These are phyloP conservation scores for Adenanthera pavonina DNA, from an alignment of 306 rosid genomes.

Conservation along the genomic window DNA sequence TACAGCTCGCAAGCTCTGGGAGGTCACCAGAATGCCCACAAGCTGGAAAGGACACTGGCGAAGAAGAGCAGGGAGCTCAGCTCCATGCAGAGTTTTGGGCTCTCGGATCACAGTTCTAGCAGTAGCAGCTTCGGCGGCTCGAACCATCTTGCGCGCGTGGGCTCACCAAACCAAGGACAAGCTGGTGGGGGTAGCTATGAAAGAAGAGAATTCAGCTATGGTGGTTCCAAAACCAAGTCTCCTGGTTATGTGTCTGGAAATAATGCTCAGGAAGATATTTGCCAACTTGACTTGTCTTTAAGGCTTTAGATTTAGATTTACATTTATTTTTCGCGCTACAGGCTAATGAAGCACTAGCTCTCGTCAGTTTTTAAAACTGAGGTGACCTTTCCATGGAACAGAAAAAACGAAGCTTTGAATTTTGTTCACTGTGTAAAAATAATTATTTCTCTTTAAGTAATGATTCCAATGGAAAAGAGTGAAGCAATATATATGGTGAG, in stretches of 20 bases:
- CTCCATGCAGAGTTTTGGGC: slow-evolving; percentile 43
- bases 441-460: background rate
- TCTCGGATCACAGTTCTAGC: slow-evolving; percentile 19
- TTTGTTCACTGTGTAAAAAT: background rate
- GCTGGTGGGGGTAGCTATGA: slow-evolving; percentile 40
- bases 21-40: slow-evolving; percentile 95
- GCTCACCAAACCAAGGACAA: slow-evolving; percentile 22
- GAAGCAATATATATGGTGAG: background rate
- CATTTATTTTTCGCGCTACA: background rate
- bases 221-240: slow-evolving; percentile 38
- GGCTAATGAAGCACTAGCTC: background rate
- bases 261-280: slow-evolving; percentile 66
- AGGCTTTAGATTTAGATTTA: slow-evolving; percentile 64
- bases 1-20: slow-evolving; percentile 91
- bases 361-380: background rate
- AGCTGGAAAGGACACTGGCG: slow-evolving; percentile 83
- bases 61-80: slow-evolving; percentile 75
- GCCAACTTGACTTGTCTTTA: slow-evolving; percentile 82
- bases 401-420: background rate
- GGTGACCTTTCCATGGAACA: background rate
- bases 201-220: slow-evolving; percentile 38
- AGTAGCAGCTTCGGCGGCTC: slow-evolving; percentile 7
- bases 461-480: background rate
- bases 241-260: slow-evolving; percentile 39
- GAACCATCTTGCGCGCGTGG: slow-evolving; percentile 8